Conservation (phyloP, 1,284 basidiomycete genomes). For the Rhodotorula glutinis region DNA sequence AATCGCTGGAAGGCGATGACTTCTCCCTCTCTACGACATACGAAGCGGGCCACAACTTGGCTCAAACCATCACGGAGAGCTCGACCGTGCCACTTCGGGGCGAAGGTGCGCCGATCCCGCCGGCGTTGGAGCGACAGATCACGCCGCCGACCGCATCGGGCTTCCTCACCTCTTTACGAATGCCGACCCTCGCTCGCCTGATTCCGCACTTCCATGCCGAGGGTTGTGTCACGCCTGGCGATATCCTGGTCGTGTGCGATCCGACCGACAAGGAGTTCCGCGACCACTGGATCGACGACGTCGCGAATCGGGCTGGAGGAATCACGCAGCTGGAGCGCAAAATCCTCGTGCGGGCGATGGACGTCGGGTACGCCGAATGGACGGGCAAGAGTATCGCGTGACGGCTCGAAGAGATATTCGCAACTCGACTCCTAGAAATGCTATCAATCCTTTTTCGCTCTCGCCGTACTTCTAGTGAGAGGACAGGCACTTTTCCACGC, state of each 20-base stretch:
- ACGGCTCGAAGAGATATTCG: neutral
- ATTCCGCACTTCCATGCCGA: constrained; percentile 12
- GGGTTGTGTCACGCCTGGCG: constrained; percentile 13
- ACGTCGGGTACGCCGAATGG: constrained; percentile 2
- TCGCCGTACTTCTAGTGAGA: neutral
- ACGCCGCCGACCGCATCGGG: constrained; percentile 1
- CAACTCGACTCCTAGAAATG: too few species aligned
- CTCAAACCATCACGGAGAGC: neutral
- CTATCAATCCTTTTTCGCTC: too few species aligned
- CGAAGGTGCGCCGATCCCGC: neutral
- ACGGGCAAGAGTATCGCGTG: neutral
- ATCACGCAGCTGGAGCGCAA: constrained; percentile 17
- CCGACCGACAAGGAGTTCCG: neutral
- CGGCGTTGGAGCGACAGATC: neutral
- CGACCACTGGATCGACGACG: neutral
- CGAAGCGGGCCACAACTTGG: neutral
- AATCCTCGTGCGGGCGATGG: constrained; percentile 20
- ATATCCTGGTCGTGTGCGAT: constrained; percentile 19
- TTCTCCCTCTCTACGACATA: neutral
- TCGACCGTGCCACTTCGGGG: constrained; percentile 8
- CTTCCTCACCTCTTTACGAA: constrained; percentile 26
- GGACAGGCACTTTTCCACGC: neutral
- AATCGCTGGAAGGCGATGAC: neutral
- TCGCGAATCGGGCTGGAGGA: neutral
- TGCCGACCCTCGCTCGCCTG: constrained; percentile 29